Percentiles rank a stretch among this genome's conserved stretches.
These are phyloP conservation scores for Poa annua DNA, from an alignment of 176 grass and related monocot genomes.

Conservation along the genomic window DNA sequence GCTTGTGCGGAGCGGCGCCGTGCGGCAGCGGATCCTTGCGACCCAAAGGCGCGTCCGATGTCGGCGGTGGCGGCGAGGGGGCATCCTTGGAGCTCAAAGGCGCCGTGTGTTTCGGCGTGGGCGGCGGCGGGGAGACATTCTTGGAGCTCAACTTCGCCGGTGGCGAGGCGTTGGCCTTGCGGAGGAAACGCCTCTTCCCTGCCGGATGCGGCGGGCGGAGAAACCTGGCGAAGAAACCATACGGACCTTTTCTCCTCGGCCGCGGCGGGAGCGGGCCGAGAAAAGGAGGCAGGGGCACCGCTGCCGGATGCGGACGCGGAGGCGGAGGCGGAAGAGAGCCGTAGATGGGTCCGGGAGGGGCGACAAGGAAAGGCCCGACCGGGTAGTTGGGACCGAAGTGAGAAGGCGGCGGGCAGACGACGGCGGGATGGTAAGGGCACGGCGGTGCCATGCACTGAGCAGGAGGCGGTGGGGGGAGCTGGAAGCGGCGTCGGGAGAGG, in stretches of 20 bases:
- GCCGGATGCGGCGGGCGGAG: neutral
- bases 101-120: neutral
- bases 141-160: neutral
- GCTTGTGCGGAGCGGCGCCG: constrained; percentile 32
- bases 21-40: neutral
- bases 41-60: neutral
- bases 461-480: constrained; percentile 1
- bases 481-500: neutral
- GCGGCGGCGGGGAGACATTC: neutral
- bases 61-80: neutral
- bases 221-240: neutral
- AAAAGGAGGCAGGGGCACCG: neutral
- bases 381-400: constrained; percentile 4
- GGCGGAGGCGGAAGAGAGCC: neutral
- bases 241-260: neutral
- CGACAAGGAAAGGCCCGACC: neutral
- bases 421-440: neutral
- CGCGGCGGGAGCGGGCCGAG: neutral
- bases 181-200: neutral
- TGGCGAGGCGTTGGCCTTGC: neutral
- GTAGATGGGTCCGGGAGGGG: neutral
- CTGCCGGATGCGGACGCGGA: neutral
- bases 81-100: neutral
- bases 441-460: neutral
- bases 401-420: constrained; percentile 3